Conservation (phyloP, 495 filamentous ascomycete genomes). For the Hypomontagnella monticulosa region DNA sequence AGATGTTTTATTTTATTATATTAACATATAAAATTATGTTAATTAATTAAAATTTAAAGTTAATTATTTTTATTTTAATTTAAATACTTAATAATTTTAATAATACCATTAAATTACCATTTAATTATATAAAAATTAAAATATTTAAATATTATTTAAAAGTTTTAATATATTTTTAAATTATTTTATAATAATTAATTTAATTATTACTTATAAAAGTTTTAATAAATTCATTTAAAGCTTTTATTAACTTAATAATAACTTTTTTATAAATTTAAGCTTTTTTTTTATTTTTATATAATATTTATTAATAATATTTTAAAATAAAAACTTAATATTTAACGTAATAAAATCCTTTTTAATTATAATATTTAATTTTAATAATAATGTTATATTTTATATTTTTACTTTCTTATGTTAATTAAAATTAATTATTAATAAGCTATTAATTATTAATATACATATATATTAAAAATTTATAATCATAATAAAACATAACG, state of each 20-base stretch:
- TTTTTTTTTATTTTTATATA: neutral
- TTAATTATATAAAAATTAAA: neutral
- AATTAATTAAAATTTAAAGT: neutral
- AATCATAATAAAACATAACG: neutral
- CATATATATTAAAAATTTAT: neutral
- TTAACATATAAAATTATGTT: neutral
- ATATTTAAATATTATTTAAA: conserved; percentile 1
- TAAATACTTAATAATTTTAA: neutral
- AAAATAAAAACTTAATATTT: neutral
- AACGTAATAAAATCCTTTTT: neutral
- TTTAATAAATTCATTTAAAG: neutral
- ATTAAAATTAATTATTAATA: neutral
- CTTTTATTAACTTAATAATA: neutral
- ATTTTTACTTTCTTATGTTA: neutral
- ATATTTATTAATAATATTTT: conserved; percentile 1
- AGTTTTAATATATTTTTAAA: neutral
- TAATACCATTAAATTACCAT: neutral
- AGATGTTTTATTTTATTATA: neutral
- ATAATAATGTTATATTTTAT: neutral
- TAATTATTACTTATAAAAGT: neutral
- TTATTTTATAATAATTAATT: neutral
- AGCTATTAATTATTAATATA: neutral
- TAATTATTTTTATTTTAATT: neutral
- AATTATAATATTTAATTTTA: neutral
- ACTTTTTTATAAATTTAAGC: neutral